Evolutionary conservation across 805 yeast genomes (phyloP).

Genomic region (Spathaspora passalidarum): DNA sequence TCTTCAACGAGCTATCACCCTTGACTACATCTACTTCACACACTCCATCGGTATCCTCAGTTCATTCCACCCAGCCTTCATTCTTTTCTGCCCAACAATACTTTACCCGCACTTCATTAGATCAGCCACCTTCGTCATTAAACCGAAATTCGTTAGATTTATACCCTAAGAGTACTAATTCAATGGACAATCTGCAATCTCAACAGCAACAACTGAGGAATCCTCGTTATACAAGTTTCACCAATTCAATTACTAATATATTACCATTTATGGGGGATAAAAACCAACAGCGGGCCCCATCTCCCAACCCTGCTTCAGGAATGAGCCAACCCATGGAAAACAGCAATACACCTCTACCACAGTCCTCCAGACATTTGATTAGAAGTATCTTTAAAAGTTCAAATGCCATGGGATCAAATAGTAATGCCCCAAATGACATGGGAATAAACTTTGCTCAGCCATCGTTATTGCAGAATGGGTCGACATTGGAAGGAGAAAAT

Average conservation of each 20-base stretch:
- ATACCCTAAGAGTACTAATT: conserved; percentile 22
- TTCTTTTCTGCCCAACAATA: conserved; percentile 43
- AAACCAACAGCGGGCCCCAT: conserved; percentile 18
- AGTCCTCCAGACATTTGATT: conserved; percentile 27
- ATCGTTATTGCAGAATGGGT: background rate
- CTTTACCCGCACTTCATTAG: conserved; percentile 35
- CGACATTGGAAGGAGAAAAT: background rate
- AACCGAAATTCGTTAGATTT: conserved; percentile 32
- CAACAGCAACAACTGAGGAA: conserved; percentile 14
- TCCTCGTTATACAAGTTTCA: conserved; percentile 31
- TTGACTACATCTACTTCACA: conserved; percentile 42
- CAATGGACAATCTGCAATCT: conserved; percentile 26
- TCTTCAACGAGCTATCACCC: conserved; percentile 32
- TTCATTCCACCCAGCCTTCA: conserved; percentile 42
- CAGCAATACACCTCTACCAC: background rate
- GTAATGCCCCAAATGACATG: conserved; percentile 3
- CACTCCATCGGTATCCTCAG: conserved; percentile 38
- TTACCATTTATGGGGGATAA: conserved; percentile 41
- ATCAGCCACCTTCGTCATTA: conserved; percentile 26
- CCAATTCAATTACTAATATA: conserved; percentile 36
- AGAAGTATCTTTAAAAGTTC: conserved; percentile 29
- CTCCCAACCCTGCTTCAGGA: conserved; percentile 15
- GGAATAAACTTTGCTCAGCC: background rate
- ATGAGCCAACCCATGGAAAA: background rate
- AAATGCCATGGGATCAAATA: background rate